phyloP scores from a whole-genome alignment of 139 green algal species.

The Chlamydomonas schloesseri region DNA sequence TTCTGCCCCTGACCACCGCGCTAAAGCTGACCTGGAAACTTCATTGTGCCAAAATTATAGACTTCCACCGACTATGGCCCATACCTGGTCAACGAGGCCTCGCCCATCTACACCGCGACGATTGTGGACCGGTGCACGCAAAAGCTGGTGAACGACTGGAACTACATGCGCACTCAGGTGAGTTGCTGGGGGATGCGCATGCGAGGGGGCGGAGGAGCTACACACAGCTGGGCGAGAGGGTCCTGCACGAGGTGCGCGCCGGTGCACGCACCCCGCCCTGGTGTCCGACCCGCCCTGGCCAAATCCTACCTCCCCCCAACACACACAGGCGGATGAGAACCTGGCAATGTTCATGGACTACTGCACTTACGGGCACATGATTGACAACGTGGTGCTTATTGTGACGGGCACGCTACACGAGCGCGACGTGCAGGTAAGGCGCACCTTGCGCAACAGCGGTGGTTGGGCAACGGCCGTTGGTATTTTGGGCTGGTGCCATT shows the following conservation, averaged over 20 bases:
- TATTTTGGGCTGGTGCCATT: too few relatives aligned
- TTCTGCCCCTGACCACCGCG: neutral
- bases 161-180: constrained; percentile 88
- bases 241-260: neutral
- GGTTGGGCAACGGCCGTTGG: too few relatives aligned
- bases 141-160: constrained; percentile 98
- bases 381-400: constrained; percentile 99
- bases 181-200: neutral
- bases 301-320: constrained; percentile 2
- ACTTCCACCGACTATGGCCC: constrained; percentile 92
- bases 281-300: neutral
- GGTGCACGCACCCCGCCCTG: neutral
- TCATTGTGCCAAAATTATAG: constrained; percentile 49
- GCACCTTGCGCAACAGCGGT: too few relatives aligned
- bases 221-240: too few relatives aligned
- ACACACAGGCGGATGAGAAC: constrained; percentile 85
- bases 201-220: too few relatives aligned
- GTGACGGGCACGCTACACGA: constrained; percentile 98
- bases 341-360: constrained; percentile 97
- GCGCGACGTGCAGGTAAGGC: constrained; percentile 89
- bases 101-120: constrained; percentile 91
- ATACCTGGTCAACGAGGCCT: constrained; percentile 93
- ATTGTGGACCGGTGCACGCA: constrained; percentile 96
- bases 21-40: neutral
- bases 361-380: constrained; percentile 99